These are phyloP conservation scores for Schoenoplectus triqueter DNA, from an alignment of 202 grass and related monocot genomes.

Conservation along the genomic window DNA sequence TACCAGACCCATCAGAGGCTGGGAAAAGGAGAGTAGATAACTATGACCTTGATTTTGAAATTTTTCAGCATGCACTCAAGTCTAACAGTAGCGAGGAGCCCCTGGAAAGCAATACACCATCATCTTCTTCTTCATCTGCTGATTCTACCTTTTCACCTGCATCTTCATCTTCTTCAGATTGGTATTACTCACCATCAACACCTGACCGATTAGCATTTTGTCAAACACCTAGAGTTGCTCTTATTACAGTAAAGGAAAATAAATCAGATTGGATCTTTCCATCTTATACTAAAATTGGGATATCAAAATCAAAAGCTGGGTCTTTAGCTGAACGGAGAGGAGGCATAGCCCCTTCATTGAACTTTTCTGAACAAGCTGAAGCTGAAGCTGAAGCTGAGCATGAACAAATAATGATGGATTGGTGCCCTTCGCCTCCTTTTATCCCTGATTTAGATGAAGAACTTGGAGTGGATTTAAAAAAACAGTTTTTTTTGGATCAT, in stretches of 20 bases:
- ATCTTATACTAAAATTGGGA: slow-evolving; percentile 12
- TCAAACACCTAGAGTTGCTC: slow-evolving; percentile 33
- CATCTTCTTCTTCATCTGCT: slow-evolving; percentile 45
- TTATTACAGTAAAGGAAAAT: slow-evolving; percentile 33
- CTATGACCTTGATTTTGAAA: slow-evolving; percentile 61
- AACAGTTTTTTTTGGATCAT: slow-evolving; percentile 41
- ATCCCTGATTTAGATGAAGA: slow-evolving; percentile 54
- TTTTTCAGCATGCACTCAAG: slow-evolving; percentile 47
- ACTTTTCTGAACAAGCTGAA: slow-evolving; percentile 20
- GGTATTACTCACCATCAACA: slow-evolving; percentile 47
- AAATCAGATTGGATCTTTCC: slow-evolving; percentile 31
- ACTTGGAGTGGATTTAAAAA: slow-evolving; percentile 40
- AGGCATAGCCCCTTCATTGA: slow-evolving; percentile 43
- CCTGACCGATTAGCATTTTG: slow-evolving; percentile 39
- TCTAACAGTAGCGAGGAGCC: slow-evolving; percentile 32
- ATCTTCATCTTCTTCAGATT: slow-evolving; percentile 59
- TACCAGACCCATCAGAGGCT: slow-evolving; percentile 20
- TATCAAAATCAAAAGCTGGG: slow-evolving; percentile 20
- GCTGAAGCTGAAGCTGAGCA: slow-evolving; percentile 7
- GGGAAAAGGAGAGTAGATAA: slow-evolving; percentile 52
- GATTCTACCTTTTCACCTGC: slow-evolving; percentile 49
- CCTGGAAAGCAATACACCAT: slow-evolving; percentile 49
- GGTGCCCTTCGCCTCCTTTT: slow-evolving; percentile 54
- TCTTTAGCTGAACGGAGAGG: slow-evolving; percentile 54
- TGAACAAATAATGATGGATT: slow-evolving; percentile 40